Base-by-base conservation (phyloP, 2,329 filamentous ascomycete genomes). In the Calonectria pseudoreteaudii region DNA sequence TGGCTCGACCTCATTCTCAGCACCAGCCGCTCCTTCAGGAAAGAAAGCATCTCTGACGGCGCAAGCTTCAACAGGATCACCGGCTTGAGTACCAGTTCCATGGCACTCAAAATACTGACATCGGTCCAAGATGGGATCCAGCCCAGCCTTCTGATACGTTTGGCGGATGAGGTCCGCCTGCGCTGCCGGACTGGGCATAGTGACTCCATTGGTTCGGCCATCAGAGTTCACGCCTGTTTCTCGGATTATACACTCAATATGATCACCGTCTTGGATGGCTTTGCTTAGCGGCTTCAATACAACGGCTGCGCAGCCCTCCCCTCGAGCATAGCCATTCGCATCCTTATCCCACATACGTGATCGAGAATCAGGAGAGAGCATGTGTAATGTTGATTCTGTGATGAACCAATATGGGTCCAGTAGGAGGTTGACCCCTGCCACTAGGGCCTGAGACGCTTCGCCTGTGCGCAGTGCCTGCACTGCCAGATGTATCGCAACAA, bases 21-120 rank as follows among this genome's bases (percentile, higher is more conserved):
- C 6, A 34, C 31, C 31, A 34, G 8, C 10, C 14, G 10, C 11
- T 23, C 23, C 26, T 64, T 68, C 53, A 4, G 50, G 72, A 23
- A 83, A 82, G 31, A 88, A 84, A 0, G 87, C 84, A 20, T 84
- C 83, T 44, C 83, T 81, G 52, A 90, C 86, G 4, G 86, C 88
- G 16, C 82, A 83, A 2, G 87, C 86, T 74, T 91, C 89, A 20
- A 87, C 86, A 1, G 88, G 88, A 70, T 91, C 89, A 13, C 89
- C 89, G 23, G 79, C 79, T 28, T 66, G 74, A 14, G 77, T 77
- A 28, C 75, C 75, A 31, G 75, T 77, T 41, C 30, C 86, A 69
- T 87, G 86, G 4, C 84, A 84, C 70, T 87, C 85, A n/a, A 87
- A 86, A 72, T 83, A 87, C 70, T 86, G 85, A 5, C 77, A 81